Evolutionary conservation across 768 basidiomycete genomes (phyloP).

Genomic region (Kwoniella dendrophila): DNA sequence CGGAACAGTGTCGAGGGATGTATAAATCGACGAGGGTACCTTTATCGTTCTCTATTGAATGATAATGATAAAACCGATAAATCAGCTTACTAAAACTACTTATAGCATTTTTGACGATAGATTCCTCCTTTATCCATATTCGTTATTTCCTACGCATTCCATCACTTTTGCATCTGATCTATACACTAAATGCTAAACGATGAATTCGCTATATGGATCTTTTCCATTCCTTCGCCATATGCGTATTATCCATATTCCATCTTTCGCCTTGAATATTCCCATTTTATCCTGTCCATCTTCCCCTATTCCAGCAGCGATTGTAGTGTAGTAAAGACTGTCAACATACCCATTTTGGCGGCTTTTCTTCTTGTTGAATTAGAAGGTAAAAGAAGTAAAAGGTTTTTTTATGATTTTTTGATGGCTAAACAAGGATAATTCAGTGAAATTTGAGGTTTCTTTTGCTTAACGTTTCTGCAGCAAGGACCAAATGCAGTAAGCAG

Average conservation of each 20-base stretch:
- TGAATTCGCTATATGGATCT: no score
- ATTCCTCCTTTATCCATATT: neutral
- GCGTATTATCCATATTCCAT: no score
- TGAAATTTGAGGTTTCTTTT: slow-evolving; percentile 3
- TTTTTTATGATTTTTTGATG: slow-evolving; percentile 1
- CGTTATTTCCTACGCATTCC: no score
- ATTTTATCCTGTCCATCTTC: neutral
- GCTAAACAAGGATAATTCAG: neutral
- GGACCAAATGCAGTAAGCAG: no score
- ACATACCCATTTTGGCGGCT: slow-evolving; percentile 50
- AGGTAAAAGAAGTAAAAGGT: slow-evolving; percentile 10
- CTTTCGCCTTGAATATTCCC: neutral
- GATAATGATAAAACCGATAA: neutral
- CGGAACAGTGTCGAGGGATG: slow-evolving; percentile 97
- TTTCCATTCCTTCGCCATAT: no score
- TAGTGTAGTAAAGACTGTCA: neutral
- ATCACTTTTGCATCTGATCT: no score
- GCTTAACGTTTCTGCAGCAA: neutral
- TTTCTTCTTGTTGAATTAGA: slow-evolving; percentile 24
- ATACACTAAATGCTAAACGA: no score
- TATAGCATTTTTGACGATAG: neutral
- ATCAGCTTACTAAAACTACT: slow-evolving; percentile 18
- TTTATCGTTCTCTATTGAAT: slow-evolving; percentile 60
- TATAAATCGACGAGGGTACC: slow-evolving; percentile 99
- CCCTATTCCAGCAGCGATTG: neutral